Evolutionary conservation across 2,329 filamentous ascomycete species (phyloP).

Genomic region (Pezicula radicicola): DNA sequence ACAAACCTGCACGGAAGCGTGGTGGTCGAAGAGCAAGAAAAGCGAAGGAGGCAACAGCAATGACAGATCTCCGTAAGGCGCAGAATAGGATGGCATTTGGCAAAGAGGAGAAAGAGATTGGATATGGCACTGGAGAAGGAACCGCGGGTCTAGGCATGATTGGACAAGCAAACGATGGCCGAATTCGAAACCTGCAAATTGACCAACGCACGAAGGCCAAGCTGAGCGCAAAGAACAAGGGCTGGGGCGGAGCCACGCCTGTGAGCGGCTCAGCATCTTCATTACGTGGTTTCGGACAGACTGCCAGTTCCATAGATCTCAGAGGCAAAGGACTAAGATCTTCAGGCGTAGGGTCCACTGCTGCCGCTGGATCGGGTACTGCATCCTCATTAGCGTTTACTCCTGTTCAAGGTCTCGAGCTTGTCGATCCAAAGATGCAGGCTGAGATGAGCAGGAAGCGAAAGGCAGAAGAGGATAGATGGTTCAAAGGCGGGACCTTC

Average conservation of each 20-base stretch:
- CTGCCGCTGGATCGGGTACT: slow-evolving; percentile 65
- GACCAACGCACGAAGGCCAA: slow-evolving; percentile 92
- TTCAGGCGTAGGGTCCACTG: slow-evolving; percentile 74
- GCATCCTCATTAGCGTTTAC: slow-evolving; percentile 90
- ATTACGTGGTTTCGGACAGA: slow-evolving; percentile 72
- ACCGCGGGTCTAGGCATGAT: slow-evolving; percentile 95
- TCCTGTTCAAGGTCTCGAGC: slow-evolving; percentile 88
- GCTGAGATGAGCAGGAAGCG: slow-evolving; percentile 86
- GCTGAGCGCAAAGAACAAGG: slow-evolving; percentile 90
- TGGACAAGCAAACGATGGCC: slow-evolving; percentile 81
- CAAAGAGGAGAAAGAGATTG: slow-evolving; percentile 91
- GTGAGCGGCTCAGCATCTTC: slow-evolving; percentile 72
- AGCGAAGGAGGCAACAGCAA: slow-evolving; percentile 93
- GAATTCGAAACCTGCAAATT: slow-evolving; percentile 82
- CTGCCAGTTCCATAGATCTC: slow-evolving; percentile 61
- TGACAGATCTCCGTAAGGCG: slow-evolving; percentile 94
- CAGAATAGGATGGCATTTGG: slow-evolving; percentile 96
- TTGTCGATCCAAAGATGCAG: slow-evolving; percentile 89
- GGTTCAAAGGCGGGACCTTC: slow-evolving; percentile 97
- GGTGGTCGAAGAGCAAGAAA: slow-evolving; percentile 87
- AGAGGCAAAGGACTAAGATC: slow-evolving; percentile 71
- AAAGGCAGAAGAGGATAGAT: slow-evolving; percentile 91
- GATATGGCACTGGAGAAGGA: slow-evolving; percentile 81
- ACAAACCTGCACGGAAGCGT: slow-evolving; percentile 90
- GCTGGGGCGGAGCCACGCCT: slow-evolving; percentile 76